These are phyloP conservation scores for Sergeia podlipaevii DNA, from an alignment of 208 protist species.

Conservation along the genomic window DNA sequence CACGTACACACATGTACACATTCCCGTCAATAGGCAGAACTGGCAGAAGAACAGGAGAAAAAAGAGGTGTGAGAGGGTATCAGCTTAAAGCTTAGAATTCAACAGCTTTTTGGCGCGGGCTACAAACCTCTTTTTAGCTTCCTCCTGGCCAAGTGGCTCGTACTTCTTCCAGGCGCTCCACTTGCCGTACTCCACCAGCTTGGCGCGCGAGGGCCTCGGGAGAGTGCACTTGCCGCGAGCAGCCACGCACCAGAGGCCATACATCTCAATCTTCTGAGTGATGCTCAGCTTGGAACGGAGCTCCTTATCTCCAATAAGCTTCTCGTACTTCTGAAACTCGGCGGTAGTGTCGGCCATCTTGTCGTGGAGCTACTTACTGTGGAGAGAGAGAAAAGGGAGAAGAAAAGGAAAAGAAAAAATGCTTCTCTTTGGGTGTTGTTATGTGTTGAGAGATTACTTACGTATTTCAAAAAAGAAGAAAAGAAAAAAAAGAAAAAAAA, in stretches of 20 bases:
- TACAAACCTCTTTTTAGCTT: conserved; percentile 73
- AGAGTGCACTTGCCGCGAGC: conserved; percentile 56
- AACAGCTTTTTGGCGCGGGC: conserved; percentile 50
- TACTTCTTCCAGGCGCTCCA: conserved; percentile 82
- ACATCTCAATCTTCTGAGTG: conserved; percentile 76
- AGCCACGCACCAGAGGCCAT: conserved; percentile 82
- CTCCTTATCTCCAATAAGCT: conserved; percentile 17
- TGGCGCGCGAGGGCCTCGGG: conserved; percentile 46
- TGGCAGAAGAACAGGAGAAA: background rate
- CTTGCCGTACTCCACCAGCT: conserved; percentile 67
- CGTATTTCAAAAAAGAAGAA: conserved; percentile 3
- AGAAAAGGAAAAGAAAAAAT: conserved; percentile 14
- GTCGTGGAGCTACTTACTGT: background rate
- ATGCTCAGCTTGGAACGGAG: conserved; percentile 52
- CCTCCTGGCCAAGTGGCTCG: conserved; percentile 54
- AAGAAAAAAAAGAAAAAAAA: conserved; percentile 9
- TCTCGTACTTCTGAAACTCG: conserved; percentile 48
- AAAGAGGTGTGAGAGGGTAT: conserved; percentile 2
- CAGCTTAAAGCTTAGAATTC: conserved; percentile 49
- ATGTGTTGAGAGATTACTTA: too few relatives aligned
- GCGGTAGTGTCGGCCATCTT: too few relatives aligned
- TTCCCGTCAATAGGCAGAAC: too few relatives aligned
- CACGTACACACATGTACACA: too few relatives aligned
- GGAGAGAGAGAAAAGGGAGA: conserved; percentile 7
- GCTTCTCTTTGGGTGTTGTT: too few relatives aligned